Conservation (phyloP, 139 green algal species). For the Pleodorina starrii region DNA sequence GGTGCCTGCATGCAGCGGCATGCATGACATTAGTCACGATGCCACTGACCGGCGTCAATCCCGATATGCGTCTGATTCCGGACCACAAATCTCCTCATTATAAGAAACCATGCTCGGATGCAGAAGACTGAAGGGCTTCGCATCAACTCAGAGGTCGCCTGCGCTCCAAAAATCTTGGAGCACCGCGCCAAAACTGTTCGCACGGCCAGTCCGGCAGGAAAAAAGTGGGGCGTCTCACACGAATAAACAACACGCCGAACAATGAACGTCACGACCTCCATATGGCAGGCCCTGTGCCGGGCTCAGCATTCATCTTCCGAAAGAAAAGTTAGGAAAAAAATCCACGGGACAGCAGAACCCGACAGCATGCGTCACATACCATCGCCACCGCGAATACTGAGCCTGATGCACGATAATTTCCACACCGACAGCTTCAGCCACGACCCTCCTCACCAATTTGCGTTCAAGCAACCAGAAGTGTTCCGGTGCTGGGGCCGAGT, state of each 20-base stretch:
- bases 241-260: slow-evolving; percentile 21
- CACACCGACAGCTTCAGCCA: not conserved
- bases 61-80: not conserved
- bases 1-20: not conserved
- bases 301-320: slow-evolving; percentile 21
- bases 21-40: not conserved
- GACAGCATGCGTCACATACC: slow-evolving; percentile 7
- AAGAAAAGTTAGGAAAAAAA: slow-evolving; percentile 36
- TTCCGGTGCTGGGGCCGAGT: too few species aligned
- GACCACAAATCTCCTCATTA: slow-evolving; percentile 1
- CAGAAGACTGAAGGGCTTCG: not conserved
- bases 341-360: slow-evolving; percentile 24
- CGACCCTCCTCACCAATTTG: not conserved
- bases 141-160: slow-evolving; percentile 11
- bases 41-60: not conserved
- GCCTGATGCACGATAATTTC: not conserved
- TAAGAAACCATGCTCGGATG: not conserved
- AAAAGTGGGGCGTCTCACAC: slow-evolving; percentile 25
- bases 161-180: slow-evolving; percentile 27
- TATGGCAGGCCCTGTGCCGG: slow-evolving; percentile 8
- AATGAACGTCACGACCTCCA: slow-evolving; percentile 29
- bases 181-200: slow-evolving; percentile 5
- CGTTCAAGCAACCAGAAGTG: not conserved
- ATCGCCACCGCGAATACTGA: slow-evolving; percentile 9
- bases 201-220: too few species aligned